Base-by-base conservation (phyloP, 306 rosid genomes). In the Prinsepia uniflora region DNA sequence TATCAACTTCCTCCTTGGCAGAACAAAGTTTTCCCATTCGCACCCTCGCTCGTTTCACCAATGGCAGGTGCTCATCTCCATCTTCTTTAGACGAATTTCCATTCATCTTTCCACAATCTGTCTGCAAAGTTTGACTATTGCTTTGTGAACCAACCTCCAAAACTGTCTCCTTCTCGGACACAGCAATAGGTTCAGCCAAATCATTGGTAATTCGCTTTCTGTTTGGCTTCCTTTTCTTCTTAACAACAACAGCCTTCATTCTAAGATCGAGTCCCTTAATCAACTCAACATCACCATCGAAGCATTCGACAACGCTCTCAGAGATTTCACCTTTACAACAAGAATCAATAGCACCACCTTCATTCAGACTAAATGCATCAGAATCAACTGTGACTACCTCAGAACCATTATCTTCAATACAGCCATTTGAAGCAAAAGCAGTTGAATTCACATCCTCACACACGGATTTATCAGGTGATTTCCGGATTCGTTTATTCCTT, bases 11-110 rank as follows among this genome's bases (percentile, higher is more conserved):
- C 77, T 78, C 88, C 64, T 78, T 89, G 7, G 78, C 54, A 78
- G 85, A 83, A 19, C 87, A 85, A 68, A 81, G 75, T 80, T 90
- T 80, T 36, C 93, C 86, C 98, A 93, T 90, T 46, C 98, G 89
- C 71, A 93, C 98, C 82, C 97, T 88, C 1, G 92, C 92, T 75
- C 97, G 96, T 79, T 93, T 93, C 77, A 93, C 87, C 73, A 93
- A 82, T 19, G 98, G 98, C 75, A 93, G 78, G 79, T 93, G 98
- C 79, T 87, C 92, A 65, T 93, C 98, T 66, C 98, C 98, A 76
- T 87, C 89, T 76, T 88, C 96, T 78, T 87, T 91, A 74, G 81
- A 82, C 73, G 81, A 77, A 63, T 60, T 78, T 75, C 78, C 89
- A 49, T 60, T 70, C 52, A 73, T 76, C 72, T 82, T 83, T 49